These are phyloP conservation scores for Coffea humblotiana DNA, from an alignment of 305 asterid genomes.

Conservation along the genomic window DNA sequence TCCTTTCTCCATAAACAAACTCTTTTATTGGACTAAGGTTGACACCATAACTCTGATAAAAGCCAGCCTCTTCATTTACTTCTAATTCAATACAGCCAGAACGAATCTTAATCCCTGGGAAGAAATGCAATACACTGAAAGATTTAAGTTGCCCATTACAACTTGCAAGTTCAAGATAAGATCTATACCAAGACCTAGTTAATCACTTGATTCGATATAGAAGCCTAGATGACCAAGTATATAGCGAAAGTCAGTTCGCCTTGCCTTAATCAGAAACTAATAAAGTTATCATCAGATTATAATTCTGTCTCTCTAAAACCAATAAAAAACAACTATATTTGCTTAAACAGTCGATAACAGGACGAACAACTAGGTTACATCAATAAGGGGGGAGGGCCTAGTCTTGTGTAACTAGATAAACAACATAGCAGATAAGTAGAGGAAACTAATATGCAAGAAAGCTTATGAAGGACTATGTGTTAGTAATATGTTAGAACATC, in stretches of 20 bases:
- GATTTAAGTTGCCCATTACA: neutral
- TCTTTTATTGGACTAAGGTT: neutral
- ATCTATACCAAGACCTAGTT: neutral
- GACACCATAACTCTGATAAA: neutral
- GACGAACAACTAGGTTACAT: neutral
- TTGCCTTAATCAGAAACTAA: neutral
- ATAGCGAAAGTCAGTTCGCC: neutral
- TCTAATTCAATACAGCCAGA: neutral
- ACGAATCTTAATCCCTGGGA: neutral
- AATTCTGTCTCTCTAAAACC: neutral
- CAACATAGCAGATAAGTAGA: neutral
- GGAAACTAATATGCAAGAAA: neutral
- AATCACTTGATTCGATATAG: neutral
- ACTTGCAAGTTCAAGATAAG: no score
- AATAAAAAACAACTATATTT: neutral
- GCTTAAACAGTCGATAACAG: neutral
- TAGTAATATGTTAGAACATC: neutral
- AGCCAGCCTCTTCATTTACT: neutral
- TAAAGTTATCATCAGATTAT: neutral
- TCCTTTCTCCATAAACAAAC: no score
- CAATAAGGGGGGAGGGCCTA: no score
- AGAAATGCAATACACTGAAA: neutral
- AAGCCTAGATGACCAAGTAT: no score
- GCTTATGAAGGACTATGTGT: neutral
- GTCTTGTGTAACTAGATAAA: neutral